Conservation (phyloP, 805 yeast genomes). For the Sugiyamaella americana region DNA sequence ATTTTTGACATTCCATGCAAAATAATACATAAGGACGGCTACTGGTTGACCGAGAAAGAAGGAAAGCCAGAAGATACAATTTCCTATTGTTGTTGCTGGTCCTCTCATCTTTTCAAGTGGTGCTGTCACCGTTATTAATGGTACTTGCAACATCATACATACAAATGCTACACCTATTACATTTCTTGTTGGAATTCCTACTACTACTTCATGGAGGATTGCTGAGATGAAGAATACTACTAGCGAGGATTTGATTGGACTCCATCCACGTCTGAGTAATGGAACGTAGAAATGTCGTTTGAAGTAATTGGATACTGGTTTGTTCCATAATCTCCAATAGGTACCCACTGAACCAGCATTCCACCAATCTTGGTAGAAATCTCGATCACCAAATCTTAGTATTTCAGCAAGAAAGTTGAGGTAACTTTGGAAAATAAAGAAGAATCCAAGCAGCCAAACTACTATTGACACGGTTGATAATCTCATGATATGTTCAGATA, state of each 20-base stretch:
- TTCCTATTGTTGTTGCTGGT: slow-evolving; percentile 38
- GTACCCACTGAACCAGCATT: slow-evolving; percentile 43
- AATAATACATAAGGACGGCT: slow-evolving; percentile 39
- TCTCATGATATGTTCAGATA: slow-evolving; percentile 35
- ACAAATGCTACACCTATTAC: slow-evolving; percentile 42
- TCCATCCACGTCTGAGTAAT: slow-evolving; percentile 32
- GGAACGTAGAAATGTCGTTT: slow-evolving; percentile 40
- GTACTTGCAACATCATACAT: slow-evolving; percentile 40
- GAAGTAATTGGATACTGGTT: slow-evolving; percentile 39
- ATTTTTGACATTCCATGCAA: slow-evolving; percentile 36
- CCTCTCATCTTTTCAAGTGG: slow-evolving; percentile 39
- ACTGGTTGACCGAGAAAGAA: slow-evolving; percentile 43
- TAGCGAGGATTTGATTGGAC: slow-evolving; percentile 29
- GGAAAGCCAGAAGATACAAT: slow-evolving; percentile 42
- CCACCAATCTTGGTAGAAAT: slow-evolving; percentile 47
- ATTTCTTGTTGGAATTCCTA: slow-evolving; percentile 43
- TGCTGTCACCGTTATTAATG: slow-evolving; percentile 37
- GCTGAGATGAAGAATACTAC: slow-evolving; percentile 40
- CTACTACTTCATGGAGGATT: slow-evolving; percentile 40
- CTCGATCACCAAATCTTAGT: slow-evolving; percentile 40
- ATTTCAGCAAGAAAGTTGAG: slow-evolving; percentile 41
- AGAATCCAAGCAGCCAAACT: slow-evolving; percentile 41
- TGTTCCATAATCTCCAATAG: slow-evolving; percentile 45
- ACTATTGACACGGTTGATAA: slow-evolving; percentile 38
- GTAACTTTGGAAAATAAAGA: slow-evolving; percentile 38